Evolutionary conservation across 495 filamentous ascomycete genomes (phyloP).

Genomic region (Bryoglossum gracile): DNA sequence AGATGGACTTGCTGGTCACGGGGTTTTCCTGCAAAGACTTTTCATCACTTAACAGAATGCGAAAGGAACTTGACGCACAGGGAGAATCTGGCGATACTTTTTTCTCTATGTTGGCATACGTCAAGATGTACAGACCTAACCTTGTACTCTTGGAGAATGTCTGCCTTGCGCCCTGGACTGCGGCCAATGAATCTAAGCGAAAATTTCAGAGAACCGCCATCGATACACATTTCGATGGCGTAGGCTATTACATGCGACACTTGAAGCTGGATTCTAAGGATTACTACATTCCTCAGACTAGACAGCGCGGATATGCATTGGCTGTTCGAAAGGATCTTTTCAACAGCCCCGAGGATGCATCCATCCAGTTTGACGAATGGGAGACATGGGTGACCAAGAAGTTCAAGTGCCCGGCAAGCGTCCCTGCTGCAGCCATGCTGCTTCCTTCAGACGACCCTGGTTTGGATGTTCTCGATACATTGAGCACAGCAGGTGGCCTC

Average conservation of each 20-base stretch:
- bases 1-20: constrained; percentile 62
- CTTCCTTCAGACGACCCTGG: constrained; percentile 34
- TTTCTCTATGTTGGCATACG: constrained; percentile 52
- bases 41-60: constrained; percentile 44
- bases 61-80: constrained; percentile 37
- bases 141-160: constrained; percentile 76
- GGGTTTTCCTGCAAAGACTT: constrained; percentile 79
- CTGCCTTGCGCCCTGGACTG: constrained; percentile 50
- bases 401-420: constrained; percentile 53
- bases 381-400: background rate
- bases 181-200: constrained; percentile 9
- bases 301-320: constrained; percentile 64
- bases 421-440: constrained; percentile 56
- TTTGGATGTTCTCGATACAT: constrained; percentile 29
- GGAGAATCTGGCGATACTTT: constrained; percentile 72
- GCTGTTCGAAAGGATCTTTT: constrained; percentile 26
- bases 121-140: constrained; percentile 45
- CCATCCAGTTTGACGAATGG: background rate
- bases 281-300: constrained; percentile 75
- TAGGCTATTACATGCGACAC: constrained; percentile 47
- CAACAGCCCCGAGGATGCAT: constrained; percentile 5
- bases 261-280: constrained; percentile 59
- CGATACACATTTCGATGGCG: constrained; percentile 36
- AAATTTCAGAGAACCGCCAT: constrained; percentile 26
- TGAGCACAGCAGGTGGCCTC: background rate